phyloP scores from a whole-genome alignment of 2,329 filamentous ascomycete species.

The Xylariales sp. region DNA sequence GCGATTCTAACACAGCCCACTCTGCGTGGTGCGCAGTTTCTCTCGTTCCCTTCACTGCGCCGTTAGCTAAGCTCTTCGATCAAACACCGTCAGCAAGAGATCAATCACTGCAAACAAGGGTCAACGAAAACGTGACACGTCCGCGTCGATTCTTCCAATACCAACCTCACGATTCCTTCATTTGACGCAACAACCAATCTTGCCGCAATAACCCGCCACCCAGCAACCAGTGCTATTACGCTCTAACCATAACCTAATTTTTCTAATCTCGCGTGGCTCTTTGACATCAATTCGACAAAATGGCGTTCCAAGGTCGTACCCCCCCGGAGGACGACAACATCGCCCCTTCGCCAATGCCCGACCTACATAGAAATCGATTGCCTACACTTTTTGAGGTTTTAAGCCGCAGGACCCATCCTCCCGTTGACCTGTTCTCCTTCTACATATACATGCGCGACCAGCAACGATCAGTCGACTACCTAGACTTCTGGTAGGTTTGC shows the following conservation, averaged over 20 bases:
- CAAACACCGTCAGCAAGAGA: slow-evolving; percentile 11
- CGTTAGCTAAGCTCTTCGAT: slow-evolving; percentile 27
- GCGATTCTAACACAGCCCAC: slow-evolving; percentile 33
- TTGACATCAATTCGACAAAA: slow-evolving; percentile 42
- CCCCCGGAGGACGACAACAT: slow-evolving; percentile 46
- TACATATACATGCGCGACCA: slow-evolving; percentile 99
- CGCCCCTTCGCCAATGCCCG: slow-evolving; percentile 67
- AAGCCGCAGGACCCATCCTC: slow-evolving; percentile 91
- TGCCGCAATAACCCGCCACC: neutral
- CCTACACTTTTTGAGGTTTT: slow-evolving; percentile 96
- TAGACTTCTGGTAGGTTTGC: slow-evolving; percentile 89
- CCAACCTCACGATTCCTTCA: slow-evolving; percentile 26
- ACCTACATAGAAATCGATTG: slow-evolving; percentile 80
- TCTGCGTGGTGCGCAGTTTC: slow-evolving; percentile 48
- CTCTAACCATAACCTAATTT: neutral
- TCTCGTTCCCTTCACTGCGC: slow-evolving; percentile 41
- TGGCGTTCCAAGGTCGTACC: slow-evolving; percentile 50
- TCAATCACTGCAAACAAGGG: neutral
- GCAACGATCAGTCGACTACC: slow-evolving; percentile 95
- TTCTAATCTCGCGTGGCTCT: slow-evolving; percentile 2
- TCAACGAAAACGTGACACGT: neutral
- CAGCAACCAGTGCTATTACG: neutral
- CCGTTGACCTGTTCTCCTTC: slow-evolving; percentile 97
- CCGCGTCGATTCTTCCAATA: slow-evolving; percentile 1
- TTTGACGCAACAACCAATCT: slow-evolving; percentile 11